Conservation (phyloP, 768 basidiomycete species). For the Cyathus striatus region DNA sequence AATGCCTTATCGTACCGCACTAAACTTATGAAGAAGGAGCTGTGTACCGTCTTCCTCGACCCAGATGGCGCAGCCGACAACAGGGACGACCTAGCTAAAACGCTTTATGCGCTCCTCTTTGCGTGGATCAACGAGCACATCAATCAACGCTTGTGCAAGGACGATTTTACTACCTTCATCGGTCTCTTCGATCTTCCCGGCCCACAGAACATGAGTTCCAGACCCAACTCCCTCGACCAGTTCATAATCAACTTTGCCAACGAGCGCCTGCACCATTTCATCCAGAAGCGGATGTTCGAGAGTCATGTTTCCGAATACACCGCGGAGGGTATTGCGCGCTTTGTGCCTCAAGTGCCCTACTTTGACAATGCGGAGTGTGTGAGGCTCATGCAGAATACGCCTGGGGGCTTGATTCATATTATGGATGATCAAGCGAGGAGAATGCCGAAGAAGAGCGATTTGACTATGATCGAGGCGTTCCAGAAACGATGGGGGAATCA, state of each 20-base stretch:
- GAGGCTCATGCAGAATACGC: constrained; percentile 77
- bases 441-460: constrained; percentile 85
- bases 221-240: constrained; percentile 91
- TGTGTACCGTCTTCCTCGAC: constrained; percentile 96
- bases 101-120: constrained; percentile 90
- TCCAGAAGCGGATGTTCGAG: constrained; percentile 78
- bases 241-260: constrained; percentile 97
- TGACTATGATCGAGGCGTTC: constrained; percentile 93
- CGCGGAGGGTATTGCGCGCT: constrained; percentile 70
- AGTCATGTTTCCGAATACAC: constrained; percentile 78
- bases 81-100: constrained; percentile 90
- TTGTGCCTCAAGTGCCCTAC: constrained; percentile 69
- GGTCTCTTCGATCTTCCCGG: constrained; percentile 94
- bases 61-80: constrained; percentile 91
- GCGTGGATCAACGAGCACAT: constrained; percentile 96
- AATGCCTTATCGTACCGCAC: constrained; percentile 85
- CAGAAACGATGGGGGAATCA: constrained; percentile 94
- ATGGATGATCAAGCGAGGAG: constrained; percentile 95
- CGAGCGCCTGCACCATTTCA: constrained; percentile 83
- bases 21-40: constrained; percentile 88
- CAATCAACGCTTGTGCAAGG: constrained; percentile 91
- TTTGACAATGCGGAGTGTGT: constrained; percentile 92
- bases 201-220: constrained; percentile 81
- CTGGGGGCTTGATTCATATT: constrained; percentile 92
- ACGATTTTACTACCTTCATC: constrained; percentile 89